Percentiles rank a stretch among this genome's conserved stretches.
Conservation (phyloP, 129 eudicot genomes). For the Flaveria brownii region DNA sequence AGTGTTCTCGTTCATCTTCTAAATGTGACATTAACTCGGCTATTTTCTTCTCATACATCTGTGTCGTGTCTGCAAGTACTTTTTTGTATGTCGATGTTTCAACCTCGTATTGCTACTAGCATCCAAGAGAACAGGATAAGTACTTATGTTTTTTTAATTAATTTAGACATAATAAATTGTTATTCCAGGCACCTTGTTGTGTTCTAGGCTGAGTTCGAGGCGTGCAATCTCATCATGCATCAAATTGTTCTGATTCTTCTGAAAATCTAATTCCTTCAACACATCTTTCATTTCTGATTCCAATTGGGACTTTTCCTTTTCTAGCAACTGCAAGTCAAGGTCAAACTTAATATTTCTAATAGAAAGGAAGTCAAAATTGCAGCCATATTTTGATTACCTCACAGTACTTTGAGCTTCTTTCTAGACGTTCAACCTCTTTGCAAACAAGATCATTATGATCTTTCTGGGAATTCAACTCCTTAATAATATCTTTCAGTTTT, state of each 20-base stretch:
- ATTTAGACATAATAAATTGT: neutral
- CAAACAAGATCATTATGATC: constrained; percentile 52
- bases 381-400: constrained; percentile 53
- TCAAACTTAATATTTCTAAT: constrained; percentile 15
- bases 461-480: constrained; percentile 63
- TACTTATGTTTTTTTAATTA: neutral
- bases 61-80: constrained; percentile 84
- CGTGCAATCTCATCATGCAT: constrained; percentile 63
- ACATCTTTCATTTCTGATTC: constrained; percentile 54
- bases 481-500: constrained; percentile 48
- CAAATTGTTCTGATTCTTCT: constrained; percentile 55
- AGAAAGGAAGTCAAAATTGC: constrained; percentile 19
- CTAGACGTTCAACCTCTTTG: constrained; percentile 60
- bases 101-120: constrained; percentile 65
- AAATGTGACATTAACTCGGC: constrained; percentile 66
- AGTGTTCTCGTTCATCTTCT: constrained; percentile 49
- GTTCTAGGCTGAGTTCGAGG: constrained; percentile 50
- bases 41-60: constrained; percentile 84
- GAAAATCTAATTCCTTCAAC: constrained; percentile 48
- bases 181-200: constrained; percentile 50
- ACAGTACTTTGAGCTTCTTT: constrained; percentile 46
- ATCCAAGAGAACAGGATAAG: constrained; percentile 51
- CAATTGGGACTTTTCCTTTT: constrained; percentile 66
- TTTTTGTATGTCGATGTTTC: constrained; percentile 75
- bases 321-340: constrained; percentile 52